These are phyloP conservation scores for Puccinia horiana DNA, from an alignment of 1,284 basidiomycete species.

Conservation along the genomic window DNA sequence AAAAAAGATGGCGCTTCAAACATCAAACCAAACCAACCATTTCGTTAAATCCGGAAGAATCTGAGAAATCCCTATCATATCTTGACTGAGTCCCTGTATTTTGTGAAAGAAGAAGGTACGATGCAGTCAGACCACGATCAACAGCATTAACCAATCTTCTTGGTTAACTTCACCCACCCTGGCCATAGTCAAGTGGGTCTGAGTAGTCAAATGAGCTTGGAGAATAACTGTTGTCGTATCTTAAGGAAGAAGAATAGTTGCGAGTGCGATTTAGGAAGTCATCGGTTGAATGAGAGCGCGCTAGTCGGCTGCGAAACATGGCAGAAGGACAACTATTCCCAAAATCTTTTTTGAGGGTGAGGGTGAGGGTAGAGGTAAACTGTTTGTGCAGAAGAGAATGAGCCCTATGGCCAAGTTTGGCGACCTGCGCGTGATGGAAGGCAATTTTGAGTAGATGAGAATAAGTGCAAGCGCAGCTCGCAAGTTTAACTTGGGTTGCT, in stretches of 20 bases:
- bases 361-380: background rate
- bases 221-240: background rate
- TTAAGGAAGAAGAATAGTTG: background rate
- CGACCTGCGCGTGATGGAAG: background rate
- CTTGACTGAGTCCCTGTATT: background rate
- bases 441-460: background rate
- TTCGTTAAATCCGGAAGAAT: background rate
- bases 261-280: background rate
- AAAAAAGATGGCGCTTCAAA: background rate
- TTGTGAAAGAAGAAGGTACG: background rate
- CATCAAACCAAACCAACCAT: background rate
- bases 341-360: background rate
- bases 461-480: conserved; percentile 4
- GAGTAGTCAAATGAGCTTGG: background rate
- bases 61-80: background rate
- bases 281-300: conserved; percentile 1
- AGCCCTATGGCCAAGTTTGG: background rate
- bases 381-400: background rate
- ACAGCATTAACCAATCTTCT: background rate
- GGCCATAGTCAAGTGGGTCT: background rate
- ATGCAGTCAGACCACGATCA: background rate
- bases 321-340: background rate
- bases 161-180: background rate
- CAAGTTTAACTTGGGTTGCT: background rate
- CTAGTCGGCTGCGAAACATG: background rate